These are phyloP conservation scores for Calocybe gangraenosa DNA, from an alignment of 768 basidiomycete genomes.

Conservation along the genomic window DNA sequence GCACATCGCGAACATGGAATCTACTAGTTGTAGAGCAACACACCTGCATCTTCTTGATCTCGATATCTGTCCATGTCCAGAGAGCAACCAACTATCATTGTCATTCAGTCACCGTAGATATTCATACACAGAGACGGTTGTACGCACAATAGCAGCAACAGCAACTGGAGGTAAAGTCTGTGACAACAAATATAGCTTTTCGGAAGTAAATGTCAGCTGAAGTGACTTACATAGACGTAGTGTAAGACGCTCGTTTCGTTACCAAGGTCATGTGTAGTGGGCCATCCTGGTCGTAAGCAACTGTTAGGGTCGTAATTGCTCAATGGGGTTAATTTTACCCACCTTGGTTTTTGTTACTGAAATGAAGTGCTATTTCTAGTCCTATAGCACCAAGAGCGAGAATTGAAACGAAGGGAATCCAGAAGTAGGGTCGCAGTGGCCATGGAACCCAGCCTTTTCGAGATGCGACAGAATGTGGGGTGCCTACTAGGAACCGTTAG, in stretches of 20 bases:
- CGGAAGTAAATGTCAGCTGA: not conserved
- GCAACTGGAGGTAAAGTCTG: constrained; percentile 52
- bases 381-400: constrained; percentile 36
- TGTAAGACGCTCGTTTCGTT: constrained; percentile 37
- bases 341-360: constrained; percentile 44
- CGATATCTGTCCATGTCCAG: constrained; percentile 56
- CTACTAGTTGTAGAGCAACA: not conserved
- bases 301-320: not conserved
- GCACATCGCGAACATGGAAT: not conserved
- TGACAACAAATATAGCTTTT: constrained; percentile 2
- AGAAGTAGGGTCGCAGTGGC: constrained; percentile 44
- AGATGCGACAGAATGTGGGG: not conserved
- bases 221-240: constrained; percentile 47
- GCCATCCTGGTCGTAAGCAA: constrained; percentile 37
- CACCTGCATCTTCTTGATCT: constrained; percentile 56
- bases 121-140: too few species aligned
- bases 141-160: constrained; percentile 41
- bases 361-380: constrained; percentile 43
- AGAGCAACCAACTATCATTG: constrained; percentile 36
- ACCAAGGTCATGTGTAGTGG: constrained; percentile 28
- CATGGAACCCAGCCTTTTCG: constrained; percentile 34
- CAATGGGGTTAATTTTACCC: not conserved
- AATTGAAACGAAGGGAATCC: constrained; percentile 36
- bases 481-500: not conserved
- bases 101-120: too few species aligned